Base-by-base conservation (phyloP, 768 basidiomycete species). In the Collybiopsis confluens region DNA sequence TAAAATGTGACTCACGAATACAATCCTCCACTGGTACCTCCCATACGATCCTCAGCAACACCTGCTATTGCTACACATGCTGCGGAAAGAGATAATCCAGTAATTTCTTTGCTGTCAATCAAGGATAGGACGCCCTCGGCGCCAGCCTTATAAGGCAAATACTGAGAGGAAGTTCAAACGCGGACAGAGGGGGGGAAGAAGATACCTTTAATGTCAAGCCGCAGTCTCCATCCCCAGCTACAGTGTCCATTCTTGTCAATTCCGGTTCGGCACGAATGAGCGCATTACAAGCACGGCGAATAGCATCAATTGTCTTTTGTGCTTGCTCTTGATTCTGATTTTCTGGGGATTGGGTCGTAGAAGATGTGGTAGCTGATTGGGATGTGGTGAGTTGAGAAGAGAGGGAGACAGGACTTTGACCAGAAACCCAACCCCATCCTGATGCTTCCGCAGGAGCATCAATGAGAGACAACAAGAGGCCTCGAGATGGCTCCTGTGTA, bases 191-290 rank as follows among this genome's bases (percentile, higher is more conserved):
- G 23, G n/a, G 16, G 44, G 23, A 27, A 46, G 36, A 52, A 18
- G 54, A 75, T 76, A 48, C 47, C 71, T 79, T 78, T 33, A 81
- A 67, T 8, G 79, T 80, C 9, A 80, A 68, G 10, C 80, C 80
- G 54, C 78, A 80, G 58, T 81, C 80, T 4, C 95, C 95, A 63
- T 98, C 95, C 24, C 95, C 95, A 2, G 91, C 90, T 50, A 98
- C 86, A 54, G 80, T 86, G 66, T 99, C 96, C 83, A 92, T 88
- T 18, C 78, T 71, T 13, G 95, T 98, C 56, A 99, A 92, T 59
- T 94, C 92, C 1, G 88, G 83, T 66, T 98, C 95, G 7, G 87
- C 88, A 7, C 69, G 70, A 55, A 92, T 80, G 56, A 98, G 70
- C 1, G 82, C 83, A 18, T 80, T 64, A 57, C 85, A 86, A 1